Percentiles rank a stretch among this genome's conserved stretches.
phyloP scores from a whole-genome alignment of 371 early-diverging fungal genomes.

The Mucor lusitanicus region DNA sequence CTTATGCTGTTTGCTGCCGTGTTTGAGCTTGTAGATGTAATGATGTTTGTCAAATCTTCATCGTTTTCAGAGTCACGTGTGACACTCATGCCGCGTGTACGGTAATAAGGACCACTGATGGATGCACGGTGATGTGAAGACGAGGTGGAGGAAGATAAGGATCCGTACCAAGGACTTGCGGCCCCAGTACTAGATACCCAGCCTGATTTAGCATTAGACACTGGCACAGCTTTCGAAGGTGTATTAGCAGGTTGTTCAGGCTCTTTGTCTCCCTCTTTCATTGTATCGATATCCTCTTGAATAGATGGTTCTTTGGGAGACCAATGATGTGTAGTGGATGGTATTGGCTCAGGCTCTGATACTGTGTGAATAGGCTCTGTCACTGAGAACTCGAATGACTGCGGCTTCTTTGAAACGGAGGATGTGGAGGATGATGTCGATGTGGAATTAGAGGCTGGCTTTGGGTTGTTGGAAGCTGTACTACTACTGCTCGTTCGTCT shows the following conservation, averaged over 20 bases:
- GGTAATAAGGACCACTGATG: constrained; percentile 53
- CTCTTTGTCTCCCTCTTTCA: not conserved
- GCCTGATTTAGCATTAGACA: constrained; percentile 35
- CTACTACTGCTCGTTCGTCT: constrained; percentile 9
- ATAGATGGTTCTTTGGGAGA: constrained; percentile 17
- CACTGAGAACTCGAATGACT: constrained; percentile 11
- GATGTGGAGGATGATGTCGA: not conserved
- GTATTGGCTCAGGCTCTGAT: not conserved
- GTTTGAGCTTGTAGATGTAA: not conserved
- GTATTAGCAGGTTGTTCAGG: not conserved
- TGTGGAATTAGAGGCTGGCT: not conserved
- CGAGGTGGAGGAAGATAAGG: constrained; percentile 37
- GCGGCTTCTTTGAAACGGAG: not conserved
- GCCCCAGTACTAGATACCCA: constrained; percentile 53
- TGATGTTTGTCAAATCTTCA: constrained; percentile 28
- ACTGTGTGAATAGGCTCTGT: constrained; percentile 10
- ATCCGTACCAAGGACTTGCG: constrained; percentile 47
- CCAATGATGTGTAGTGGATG: not conserved
- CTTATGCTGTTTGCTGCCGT: not conserved
- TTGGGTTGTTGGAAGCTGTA: constrained; percentile 4
- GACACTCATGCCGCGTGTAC: constrained; percentile 51
- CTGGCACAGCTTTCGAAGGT: constrained; percentile 20
- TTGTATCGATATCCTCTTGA: constrained; percentile 4
- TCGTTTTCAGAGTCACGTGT: constrained; percentile 42
- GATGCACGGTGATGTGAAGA: constrained; percentile 47